A percentile compares a stretch with the other conserved stretches of the same genome.
Conservation (phyloP, 2,329 filamentous ascomycete species). For the Phialophora verrucosa region DNA sequence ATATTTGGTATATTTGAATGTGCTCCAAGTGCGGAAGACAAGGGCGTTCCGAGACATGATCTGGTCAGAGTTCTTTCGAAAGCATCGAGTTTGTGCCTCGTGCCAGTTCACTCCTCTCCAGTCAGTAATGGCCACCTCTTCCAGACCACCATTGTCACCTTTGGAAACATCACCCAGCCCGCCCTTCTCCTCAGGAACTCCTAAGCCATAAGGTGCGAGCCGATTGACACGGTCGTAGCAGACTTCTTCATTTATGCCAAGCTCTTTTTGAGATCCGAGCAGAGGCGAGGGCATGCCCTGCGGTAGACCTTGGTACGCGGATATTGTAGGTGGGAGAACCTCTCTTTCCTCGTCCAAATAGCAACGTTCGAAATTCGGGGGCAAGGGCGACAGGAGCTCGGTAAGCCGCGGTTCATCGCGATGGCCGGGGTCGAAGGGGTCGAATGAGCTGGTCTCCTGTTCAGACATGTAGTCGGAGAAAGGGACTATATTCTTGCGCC, state of each 20-base stretch:
- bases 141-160: conserved; percentile 31
- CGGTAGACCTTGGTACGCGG: conserved; percentile 36
- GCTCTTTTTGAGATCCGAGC: conserved; percentile 66
- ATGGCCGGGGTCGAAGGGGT: conserved; percentile 20
- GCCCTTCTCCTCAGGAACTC: conserved; percentile 38
- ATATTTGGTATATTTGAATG: conserved; percentile 34
- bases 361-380: conserved; percentile 23
- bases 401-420: conserved; percentile 20
- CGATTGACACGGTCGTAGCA: conserved; percentile 74
- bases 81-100: conserved; percentile 69
- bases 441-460: conserved; percentile 26
- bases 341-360: conserved; percentile 33
- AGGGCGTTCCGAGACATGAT: conserved; percentile 33
- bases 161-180: conserved; percentile 34
- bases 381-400: conserved; percentile 7
- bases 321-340: conserved; percentile 29
- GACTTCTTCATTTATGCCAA: conserved; percentile 66
- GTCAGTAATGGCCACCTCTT: conserved; percentile 36
- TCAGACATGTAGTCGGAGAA: conserved; percentile 35
- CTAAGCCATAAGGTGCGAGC: conserved; percentile 62
- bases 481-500: conserved; percentile 32
- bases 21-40: conserved; percentile 39
- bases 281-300: conserved; percentile 50
- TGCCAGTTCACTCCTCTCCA: conserved; percentile 75
- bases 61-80: conserved; percentile 66